Percentiles rank a stretch among this genome's conserved stretches.
Evolutionary conservation across 257 asterid genomes (phyloP).

Genomic region (Lycium ferocissimum): DNA sequence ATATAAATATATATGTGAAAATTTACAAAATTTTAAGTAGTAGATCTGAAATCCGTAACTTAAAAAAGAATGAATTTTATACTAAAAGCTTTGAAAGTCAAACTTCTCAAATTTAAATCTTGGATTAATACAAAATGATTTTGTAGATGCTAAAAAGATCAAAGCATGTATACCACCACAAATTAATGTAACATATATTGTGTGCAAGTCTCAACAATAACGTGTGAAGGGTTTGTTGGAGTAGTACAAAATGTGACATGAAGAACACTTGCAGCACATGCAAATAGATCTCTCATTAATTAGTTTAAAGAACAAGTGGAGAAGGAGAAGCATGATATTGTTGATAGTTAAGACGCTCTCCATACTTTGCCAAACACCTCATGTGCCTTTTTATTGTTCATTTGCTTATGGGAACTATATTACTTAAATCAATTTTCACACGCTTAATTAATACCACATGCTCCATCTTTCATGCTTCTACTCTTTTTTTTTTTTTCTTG

Average conservation of each 20-base stretch:
- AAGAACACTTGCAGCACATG: constrained; percentile 2
- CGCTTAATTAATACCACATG: constrained; percentile 36
- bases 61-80: too few relatives aligned
- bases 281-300: constrained; percentile 29
- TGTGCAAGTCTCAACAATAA: neutral
- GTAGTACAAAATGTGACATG: neutral
- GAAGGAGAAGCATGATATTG: constrained; percentile 16
- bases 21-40: too few relatives aligned
- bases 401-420: neutral
- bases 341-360: neutral
- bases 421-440: neutral
- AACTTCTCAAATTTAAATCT: too few relatives aligned
- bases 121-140: neutral
- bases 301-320: neutral
- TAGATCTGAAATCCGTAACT: too few relatives aligned
- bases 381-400: constrained; percentile 37
- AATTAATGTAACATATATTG: neutral
- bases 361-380: constrained; percentile 33
- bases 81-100: too few relatives aligned
- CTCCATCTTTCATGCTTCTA: neutral
- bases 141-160: neutral
- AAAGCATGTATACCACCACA: neutral
- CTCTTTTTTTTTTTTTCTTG: neutral
- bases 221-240: neutral
- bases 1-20: too few relatives aligned